These are phyloP conservation scores for Wallacemonas sp. DNA, from an alignment of 208 protist genomes.

Conservation along the genomic window DNA sequence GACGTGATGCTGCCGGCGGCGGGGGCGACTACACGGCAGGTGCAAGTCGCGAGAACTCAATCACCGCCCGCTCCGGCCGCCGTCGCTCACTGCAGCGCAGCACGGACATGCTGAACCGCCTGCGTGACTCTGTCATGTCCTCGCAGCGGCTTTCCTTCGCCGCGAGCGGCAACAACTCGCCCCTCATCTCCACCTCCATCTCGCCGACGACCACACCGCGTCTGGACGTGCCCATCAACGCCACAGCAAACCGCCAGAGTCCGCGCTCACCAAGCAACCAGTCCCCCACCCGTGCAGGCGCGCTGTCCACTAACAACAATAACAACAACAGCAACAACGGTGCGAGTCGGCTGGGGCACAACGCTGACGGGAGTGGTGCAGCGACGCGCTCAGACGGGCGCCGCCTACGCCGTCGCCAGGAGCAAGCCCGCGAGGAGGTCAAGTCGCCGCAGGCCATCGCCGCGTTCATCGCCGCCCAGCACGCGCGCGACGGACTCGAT, in stretches of 20 bases:
- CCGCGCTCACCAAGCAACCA: not conserved
- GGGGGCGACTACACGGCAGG: not conserved
- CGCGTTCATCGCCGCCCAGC: conserved; percentile 2
- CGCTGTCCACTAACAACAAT: not conserved
- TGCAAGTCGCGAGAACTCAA: conserved; percentile 8
- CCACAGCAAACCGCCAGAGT: not conserved
- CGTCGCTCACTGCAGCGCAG: conserved; percentile 4
- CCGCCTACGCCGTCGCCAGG: conserved; percentile 5
- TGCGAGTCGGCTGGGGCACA: not conserved
- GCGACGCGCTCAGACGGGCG: not conserved
- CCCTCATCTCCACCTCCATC: conserved; percentile 14
- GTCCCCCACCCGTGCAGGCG: not conserved
- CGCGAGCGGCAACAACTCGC: conserved; percentile 8
- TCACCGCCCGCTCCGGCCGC: not conserved
- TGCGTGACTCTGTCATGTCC: conserved; percentile 7
- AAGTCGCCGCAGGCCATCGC: not conserved
- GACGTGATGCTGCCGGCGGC: not conserved
- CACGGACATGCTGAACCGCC: not conserved
- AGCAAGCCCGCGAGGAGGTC: conserved; percentile 9
- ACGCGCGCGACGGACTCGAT: not conserved
- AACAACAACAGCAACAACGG: not conserved
- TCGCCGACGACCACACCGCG: conserved; percentile 3
- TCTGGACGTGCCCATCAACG: not conserved
- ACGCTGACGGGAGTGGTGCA: not conserved
- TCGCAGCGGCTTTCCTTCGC: conserved; percentile 6